Evolutionary conservation across 768 basidiomycete genomes (phyloP).

Genomic region (Phaeotremella fagi): DNA sequence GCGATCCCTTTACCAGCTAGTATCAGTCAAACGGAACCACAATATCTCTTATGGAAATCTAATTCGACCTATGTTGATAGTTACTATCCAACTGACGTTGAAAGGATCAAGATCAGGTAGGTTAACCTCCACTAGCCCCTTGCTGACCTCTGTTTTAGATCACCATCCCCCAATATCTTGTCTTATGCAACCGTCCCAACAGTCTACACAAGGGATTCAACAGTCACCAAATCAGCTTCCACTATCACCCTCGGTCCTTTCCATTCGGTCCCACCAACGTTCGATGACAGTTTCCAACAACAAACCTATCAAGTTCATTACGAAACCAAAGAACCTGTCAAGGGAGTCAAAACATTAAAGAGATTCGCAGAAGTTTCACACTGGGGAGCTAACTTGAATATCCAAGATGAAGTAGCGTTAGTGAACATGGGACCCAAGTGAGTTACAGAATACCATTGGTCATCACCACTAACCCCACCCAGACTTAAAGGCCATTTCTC

Average conservation of each 20-base stretch:
- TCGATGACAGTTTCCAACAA: slow-evolving; percentile 57
- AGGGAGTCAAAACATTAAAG: slow-evolving; percentile 67
- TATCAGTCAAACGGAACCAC: slow-evolving; percentile 70
- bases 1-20: slow-evolving; percentile 69
- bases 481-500: slow-evolving; percentile 96
- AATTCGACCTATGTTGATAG: slow-evolving; percentile 72
- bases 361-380: slow-evolving; percentile 88
- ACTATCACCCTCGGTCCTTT: slow-evolving; percentile 87
- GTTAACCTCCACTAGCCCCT: slow-evolving; percentile 33
- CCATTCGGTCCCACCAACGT: slow-evolving; percentile 62
- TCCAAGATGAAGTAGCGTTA: slow-evolving; percentile 80
- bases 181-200: slow-evolving; percentile 56
- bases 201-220: slow-evolving; percentile 57
- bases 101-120: slow-evolving; percentile 82
- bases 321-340: slow-evolving; percentile 70
- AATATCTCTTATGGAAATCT: slow-evolving; percentile 70
- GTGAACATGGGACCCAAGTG: slow-evolving; percentile 85
- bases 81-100: slow-evolving; percentile 72
- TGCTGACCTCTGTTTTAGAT: slow-evolving; percentile 50
- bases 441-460: slow-evolving; percentile 47
- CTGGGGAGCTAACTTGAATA: slow-evolving; percentile 92
- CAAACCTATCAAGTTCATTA: slow-evolving; percentile 75
- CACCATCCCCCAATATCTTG: slow-evolving; percentile 65
- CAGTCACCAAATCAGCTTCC: slow-evolving; percentile 68
- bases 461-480: not conserved